Evolutionary conservation across 805 yeast genomes (phyloP), one percentile per base, ranked within the genome.

Genomic region (Wickerhamiella kurtzmanii): DNA sequence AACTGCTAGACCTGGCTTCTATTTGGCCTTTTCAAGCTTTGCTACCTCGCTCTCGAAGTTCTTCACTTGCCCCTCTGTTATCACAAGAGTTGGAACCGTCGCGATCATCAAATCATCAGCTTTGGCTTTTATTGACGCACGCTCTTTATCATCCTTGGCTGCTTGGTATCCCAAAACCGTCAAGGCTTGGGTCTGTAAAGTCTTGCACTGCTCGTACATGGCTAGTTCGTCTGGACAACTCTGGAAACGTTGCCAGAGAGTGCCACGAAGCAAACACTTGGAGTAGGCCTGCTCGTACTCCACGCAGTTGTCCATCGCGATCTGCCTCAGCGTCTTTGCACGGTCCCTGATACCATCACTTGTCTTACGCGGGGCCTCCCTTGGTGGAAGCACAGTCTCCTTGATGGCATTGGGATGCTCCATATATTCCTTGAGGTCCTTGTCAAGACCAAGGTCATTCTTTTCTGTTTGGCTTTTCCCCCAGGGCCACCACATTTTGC

Each of bases 231-330:
- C 35, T 8, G 53, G 55, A 48, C 65, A 61, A 37, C 55, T 43
- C 16, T 52, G 43, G 32, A 59, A 40, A 21, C 58, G 39, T 25
- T 56, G 57, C 47, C 49, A 47, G 20, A 56, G 43, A 2, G 54
- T 44, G 11, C 64, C 64, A 2, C 47, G 37, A n/a, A 46, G 47
- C 3, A 60, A 43, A 40, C 64, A 61, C 28, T 52, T 45, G 5
- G 62, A 50, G 28, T 51, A 55, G 15, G 58, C 60, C 22, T 44
- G 45, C 35, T 59, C 62, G 43, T 47, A 57, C 48, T 61, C 65
- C 3, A 59, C 61, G 42, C 65, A 61, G 48, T 61, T 61, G 43
- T 61, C 60, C 49, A 57, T 46, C 17, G 65, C 64, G 2, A 56
- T 54, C 43, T 57, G 63, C 35, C 50, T 49, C 11, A 57, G 42